These are phyloP conservation scores for Straminergon stramineum DNA, from an alignment of 225 moss, liverwort and hornwort genomes.

Conservation along the genomic window DNA sequence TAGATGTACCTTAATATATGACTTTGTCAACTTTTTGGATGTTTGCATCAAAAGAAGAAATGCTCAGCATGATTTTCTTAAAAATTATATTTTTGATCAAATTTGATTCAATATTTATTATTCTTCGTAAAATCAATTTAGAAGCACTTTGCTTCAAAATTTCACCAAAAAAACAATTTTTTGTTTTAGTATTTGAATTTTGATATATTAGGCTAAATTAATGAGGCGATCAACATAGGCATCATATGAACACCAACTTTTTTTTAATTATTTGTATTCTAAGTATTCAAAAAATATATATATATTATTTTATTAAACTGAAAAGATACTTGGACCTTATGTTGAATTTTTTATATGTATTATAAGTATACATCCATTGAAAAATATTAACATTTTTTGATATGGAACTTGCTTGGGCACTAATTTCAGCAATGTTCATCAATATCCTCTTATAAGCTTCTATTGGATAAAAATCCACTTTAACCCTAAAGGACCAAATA, in stretches of 20 bases:
- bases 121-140: neutral
- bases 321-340: neutral
- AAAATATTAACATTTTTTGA: neutral
- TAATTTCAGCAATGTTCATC: neutral
- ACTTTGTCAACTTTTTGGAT: neutral
- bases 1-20: neutral
- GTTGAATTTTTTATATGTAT: neutral
- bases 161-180: neutral
- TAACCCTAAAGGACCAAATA: neutral
- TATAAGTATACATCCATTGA: neutral
- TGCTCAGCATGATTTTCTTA: too few relatives aligned
- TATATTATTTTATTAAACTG: neutral
- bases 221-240: neutral
- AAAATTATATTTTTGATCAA: neutral
- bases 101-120: neutral
- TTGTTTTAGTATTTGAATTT: neutral
- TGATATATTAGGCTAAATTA: neutral
- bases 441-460: too few relatives aligned
- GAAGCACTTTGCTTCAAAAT: neutral
- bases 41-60: neutral
- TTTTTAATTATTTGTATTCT: neutral
- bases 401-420: neutral
- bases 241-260: neutral
- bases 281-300: neutral
- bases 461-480: neutral